phyloP scores from a whole-genome alignment of 441 rosid genomes.

The Pelargonium australe region DNA sequence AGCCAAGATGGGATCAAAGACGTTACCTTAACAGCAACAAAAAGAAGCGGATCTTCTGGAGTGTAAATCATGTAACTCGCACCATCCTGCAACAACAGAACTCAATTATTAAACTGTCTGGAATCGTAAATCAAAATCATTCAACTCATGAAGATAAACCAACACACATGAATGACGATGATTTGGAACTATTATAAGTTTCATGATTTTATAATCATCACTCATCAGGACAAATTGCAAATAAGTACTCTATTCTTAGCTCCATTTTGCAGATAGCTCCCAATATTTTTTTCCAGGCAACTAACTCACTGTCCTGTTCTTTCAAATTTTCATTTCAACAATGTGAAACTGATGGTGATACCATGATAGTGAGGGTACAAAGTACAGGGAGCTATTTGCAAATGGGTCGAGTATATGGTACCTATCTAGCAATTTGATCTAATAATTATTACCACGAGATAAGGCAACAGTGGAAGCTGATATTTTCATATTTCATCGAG shows the following conservation, averaged over 20 bases:
- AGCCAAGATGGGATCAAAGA: slow-evolving; percentile 2
- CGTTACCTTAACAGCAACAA: slow-evolving; percentile 77
- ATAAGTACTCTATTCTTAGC: too few species aligned
- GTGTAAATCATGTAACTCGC: slow-evolving; percentile 91
- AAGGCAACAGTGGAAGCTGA: too few species aligned
- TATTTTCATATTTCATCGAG: neutral
- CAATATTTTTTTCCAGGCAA: too few species aligned
- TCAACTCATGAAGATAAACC: neutral
- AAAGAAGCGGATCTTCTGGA: slow-evolving; percentile 88
- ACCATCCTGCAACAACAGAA: slow-evolving; percentile 60
- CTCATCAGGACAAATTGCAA: neutral
- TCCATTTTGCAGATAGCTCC: too few species aligned
- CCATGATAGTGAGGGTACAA: too few species aligned
- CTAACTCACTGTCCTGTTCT: too few species aligned
- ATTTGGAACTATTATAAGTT: neutral
- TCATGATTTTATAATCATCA: neutral
- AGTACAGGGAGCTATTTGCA: too few species aligned
- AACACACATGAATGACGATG: neutral
- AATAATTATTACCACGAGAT: neutral
- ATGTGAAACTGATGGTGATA: too few species aligned
- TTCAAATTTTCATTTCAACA: too few species aligned
- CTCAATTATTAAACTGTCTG: neutral
- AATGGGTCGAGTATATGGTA: neutral
- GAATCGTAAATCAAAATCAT: slow-evolving; percentile 3
- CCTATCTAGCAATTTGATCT: neutral